Base-by-base conservation (phyloP, 176 grass and related monocot genomes). In the Musa troglodytarum region DNA sequence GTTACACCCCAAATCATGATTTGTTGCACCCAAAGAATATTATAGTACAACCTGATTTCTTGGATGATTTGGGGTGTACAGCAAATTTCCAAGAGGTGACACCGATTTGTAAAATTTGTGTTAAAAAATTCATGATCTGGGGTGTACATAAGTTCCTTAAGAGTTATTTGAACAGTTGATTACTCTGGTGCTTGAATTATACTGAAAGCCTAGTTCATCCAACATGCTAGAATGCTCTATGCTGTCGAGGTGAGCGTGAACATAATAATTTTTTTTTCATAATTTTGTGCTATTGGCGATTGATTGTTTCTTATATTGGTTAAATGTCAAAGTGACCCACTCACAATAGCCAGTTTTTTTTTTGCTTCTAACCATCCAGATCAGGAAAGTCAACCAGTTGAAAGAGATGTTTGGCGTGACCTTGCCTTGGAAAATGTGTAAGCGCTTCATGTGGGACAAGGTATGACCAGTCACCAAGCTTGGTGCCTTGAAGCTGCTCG, bases 321-420 rank as follows among this genome's bases (percentile, higher is more conserved):
- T 43, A 43, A 34, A 43, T 43, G 34, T 6, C 34, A 43, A 43
- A 43, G 34, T 43, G 34, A 6, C 34, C 3, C 3, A 43, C 34
- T 43, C 34, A 4, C 34, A 43, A 43, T 43, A 6, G 34, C 4
- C 4, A 43, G 34, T 43, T 43, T 17, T 34, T 68, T 79, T 54
- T 14, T 52, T 19, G 11, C 29, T 28, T 65, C 26, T 25, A 19
- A n/a, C 57, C 21, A 19, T 83, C 51, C 82, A 96, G 89, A 86
- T 76, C 86, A 92, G 78, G 87, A 96, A 86, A 92, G 55, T 71
- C 89, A 92, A 76, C 81, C 74, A 59, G 83, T 84, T 65, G 84
- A 89, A 82, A 82, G 86, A 52, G 92, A 96, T 81, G 81, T 88
- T 70, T 96, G 92, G 89, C 80, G 81, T 78, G 89, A 96, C 71